Evolutionary conservation across 345 rosid species (phyloP), one percentile per base, ranked within the genome.

Genomic region (Eucalyptus marginata): DNA sequence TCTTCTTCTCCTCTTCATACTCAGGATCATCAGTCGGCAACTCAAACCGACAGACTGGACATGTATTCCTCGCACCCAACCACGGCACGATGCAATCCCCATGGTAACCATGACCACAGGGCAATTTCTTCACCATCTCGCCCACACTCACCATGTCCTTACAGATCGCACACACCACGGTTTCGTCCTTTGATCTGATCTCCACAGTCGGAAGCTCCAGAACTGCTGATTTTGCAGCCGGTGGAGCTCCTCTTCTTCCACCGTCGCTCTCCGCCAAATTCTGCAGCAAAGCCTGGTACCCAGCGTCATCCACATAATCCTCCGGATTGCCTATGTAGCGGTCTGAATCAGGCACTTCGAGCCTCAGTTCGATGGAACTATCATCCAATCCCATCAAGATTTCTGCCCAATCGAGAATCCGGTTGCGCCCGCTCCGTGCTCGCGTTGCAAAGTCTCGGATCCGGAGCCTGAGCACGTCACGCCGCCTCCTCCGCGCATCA

Each of bases 341-440:
- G 44, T 94, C 96, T 3, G 95, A 71, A 25, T 96, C 96, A 4
- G 94, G 93, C 17, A 92, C 88, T 86, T 92, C 94, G 43, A 93
- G 90, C 46, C 95, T 95, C 88, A 96, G 90, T 49, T 96, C 96
- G n/a, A 94, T 93, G 22, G 97, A 94, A 76, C 93, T 95, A 83
- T 95, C 96, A 83, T 94, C 97, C 52, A 95, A 89, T 22, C 95
- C 97, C 97, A 95, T 93, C 59, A 94, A 83, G 64, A 95, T 94
- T 95, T 93, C 97, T 25, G 95, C 94, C 97, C 95, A 94, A 79
- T 94, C 96, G 7, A 94, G 95, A 90, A 94, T 94, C 90, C 96
- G 92, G 88, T 94, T 96, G 24, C 96, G 88, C n/a, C 97, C 95
- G n/a, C 93, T 90, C 86, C 96, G 90, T 7, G 94, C 87, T 59